These are phyloP conservation scores for Cordyceps pruinosa DNA, from an alignment of 2,329 filamentous ascomycete species.

Conservation along the genomic window DNA sequence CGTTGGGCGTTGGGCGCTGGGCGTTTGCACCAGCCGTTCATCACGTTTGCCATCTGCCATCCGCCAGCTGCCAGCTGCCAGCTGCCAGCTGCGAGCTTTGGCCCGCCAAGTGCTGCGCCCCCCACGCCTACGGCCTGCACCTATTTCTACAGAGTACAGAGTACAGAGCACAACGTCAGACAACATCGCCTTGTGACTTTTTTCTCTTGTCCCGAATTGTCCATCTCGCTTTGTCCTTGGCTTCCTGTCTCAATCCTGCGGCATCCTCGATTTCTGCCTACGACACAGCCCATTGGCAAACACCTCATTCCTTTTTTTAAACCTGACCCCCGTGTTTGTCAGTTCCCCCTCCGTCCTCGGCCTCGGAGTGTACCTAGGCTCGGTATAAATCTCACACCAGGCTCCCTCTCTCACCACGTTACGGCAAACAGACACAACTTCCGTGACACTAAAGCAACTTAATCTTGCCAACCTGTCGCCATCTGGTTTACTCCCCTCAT, in stretches of 20 bases:
- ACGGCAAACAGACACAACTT: neutral
- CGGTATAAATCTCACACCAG: neutral
- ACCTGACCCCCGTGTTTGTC: too few species aligned
- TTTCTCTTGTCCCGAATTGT: neutral
- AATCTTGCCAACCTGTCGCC: neutral
- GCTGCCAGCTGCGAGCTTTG: neutral
- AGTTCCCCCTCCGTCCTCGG: neutral
- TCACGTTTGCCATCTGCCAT: too few species aligned
- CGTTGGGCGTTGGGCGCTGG: too few species aligned
- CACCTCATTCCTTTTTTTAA: neutral
- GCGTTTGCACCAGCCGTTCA: too few species aligned
- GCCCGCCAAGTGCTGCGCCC: too few species aligned
- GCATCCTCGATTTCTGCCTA: neutral
- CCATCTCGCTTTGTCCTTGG: too few species aligned
- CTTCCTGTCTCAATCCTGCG: neutral
- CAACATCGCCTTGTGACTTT: constrained; percentile 8
- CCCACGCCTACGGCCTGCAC: neutral
- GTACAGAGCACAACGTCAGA: constrained; percentile 1
- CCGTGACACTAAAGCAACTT: neutral
- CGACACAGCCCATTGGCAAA: neutral
- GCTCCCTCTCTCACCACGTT: neutral
- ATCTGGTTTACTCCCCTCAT: too few species aligned
- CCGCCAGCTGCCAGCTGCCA: too few species aligned
- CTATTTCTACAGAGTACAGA: too few species aligned
- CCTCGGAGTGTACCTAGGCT: too few species aligned